Evolutionary conservation across 2,329 filamentous ascomycete genomes (phyloP).

Genomic region (Cercospora sp.): DNA sequence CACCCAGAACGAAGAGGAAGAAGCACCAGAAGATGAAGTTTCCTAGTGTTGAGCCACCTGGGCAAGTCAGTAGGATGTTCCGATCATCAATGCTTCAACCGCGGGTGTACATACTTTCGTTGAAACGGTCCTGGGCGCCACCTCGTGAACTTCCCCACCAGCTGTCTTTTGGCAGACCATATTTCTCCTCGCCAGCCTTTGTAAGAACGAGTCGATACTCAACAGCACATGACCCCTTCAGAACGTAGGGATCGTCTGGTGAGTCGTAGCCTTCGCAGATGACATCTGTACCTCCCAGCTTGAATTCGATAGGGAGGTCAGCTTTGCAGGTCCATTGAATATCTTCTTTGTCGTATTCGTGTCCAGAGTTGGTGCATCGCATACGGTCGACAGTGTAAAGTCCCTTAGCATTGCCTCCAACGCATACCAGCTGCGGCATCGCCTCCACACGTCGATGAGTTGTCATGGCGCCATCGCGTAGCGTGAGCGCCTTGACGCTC

Average conservation of each 20-base stretch:
- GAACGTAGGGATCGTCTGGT: conserved; percentile 77
- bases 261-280: conserved; percentile 84
- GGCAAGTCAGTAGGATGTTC: background rate
- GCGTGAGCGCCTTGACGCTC: conserved; percentile 74
- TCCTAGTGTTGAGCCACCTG: conserved; percentile 4
- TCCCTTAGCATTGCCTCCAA: conserved; percentile 61
- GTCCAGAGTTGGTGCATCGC: conserved; percentile 85
- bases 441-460: conserved; percentile 73
- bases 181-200: conserved; percentile 57
- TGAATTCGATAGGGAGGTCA: conserved; percentile 62
- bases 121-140: background rate
- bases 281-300: conserved; percentile 84
- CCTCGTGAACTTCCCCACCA: conserved; percentile 4
- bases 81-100: background rate
- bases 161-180: conserved; percentile 10
- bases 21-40: conserved; percentile 20
- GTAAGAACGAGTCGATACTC: conserved; percentile 84
- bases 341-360: conserved; percentile 75
- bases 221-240: conserved; percentile 89
- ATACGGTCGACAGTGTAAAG: conserved; percentile 77
- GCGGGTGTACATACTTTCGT: background rate
- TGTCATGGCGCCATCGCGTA: conserved; percentile 68
- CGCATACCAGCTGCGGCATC: conserved; percentile 72
- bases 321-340: conserved; percentile 90
- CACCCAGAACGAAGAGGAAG: conserved; percentile 31